These are phyloP conservation scores for Colletotrichum sp. DNA, from an alignment of 2,329 filamentous ascomycete genomes.

Conservation along the genomic window DNA sequence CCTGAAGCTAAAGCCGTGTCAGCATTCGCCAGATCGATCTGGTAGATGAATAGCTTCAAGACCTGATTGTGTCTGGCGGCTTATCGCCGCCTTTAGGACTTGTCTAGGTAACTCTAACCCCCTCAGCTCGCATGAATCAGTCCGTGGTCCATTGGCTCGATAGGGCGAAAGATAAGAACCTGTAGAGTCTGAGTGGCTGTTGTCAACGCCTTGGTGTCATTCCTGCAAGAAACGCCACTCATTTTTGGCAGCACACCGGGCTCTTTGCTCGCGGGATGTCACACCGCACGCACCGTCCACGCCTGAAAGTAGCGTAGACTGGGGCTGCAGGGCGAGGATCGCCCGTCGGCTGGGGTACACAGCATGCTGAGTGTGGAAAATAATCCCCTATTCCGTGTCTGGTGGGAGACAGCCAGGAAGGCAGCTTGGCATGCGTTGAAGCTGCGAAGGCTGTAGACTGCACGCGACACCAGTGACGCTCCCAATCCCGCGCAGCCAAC, in stretches of 20 bases:
- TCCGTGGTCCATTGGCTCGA: not conserved
- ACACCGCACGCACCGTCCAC: not conserved
- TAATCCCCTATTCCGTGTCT: not conserved
- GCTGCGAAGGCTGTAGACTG: not conserved
- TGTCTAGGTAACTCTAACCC: not conserved
- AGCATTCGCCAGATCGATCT: not conserved
- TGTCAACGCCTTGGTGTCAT: not conserved
- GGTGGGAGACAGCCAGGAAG: not conserved
- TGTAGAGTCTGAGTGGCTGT: not conserved
- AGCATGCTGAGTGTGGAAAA: not conserved
- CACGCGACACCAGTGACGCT: slow-evolving; percentile 16
- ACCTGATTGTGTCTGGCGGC: not conserved
- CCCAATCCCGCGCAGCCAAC: not conserved
- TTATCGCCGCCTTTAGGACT: not conserved
- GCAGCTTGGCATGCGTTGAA: not conserved
- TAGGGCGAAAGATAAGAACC: slow-evolving; percentile 1
- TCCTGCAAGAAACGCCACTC: not conserved
- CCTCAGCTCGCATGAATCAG: not conserved
- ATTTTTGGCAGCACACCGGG: not conserved
- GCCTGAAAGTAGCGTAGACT: not conserved
- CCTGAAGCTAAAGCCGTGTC: not conserved
- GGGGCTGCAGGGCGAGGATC: not conserved
- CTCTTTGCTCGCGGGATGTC: not conserved
- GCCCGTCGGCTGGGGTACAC: not conserved
- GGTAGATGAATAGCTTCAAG: not conserved